These are phyloP conservation scores for Apiospora saccharicola DNA, from an alignment of 2,329 filamentous ascomycete species.

Conservation along the genomic window DNA sequence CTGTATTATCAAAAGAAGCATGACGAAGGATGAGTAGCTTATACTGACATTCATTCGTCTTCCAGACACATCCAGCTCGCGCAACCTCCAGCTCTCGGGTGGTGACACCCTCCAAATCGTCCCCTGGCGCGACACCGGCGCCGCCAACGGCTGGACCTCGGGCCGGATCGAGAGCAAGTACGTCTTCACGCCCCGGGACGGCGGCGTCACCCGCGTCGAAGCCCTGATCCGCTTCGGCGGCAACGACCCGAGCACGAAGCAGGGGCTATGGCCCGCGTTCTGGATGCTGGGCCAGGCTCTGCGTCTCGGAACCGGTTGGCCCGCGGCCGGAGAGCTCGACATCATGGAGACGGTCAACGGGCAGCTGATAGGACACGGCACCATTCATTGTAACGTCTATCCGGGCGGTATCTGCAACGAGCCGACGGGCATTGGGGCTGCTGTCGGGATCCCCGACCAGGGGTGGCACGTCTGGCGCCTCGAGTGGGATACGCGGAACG, in stretches of 20 bases:
- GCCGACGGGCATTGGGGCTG: slow-evolving; percentile 40
- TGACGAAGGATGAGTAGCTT: too few relatives aligned
- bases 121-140: slow-evolving; percentile 27
- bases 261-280: slow-evolving; percentile 57
- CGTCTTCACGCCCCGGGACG: slow-evolving; percentile 46
- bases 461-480: slow-evolving; percentile 57
- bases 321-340: slow-evolving; percentile 52
- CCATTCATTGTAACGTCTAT: slow-evolving; percentile 50
- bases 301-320: slow-evolving; percentile 51
- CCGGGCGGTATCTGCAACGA: slow-evolving; percentile 52
- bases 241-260: slow-evolving; percentile 36
- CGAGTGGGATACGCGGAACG: slow-evolving; percentile 52
- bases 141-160: slow-evolving; percentile 49
- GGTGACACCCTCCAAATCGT: slow-evolving; percentile 30
- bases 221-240: slow-evolving; percentile 47
- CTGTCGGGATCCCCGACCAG: slow-evolving; percentile 48
- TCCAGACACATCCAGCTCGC: slow-evolving; percentile 25
- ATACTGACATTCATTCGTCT: too few relatives aligned
- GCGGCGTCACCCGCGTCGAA: slow-evolving; percentile 48
- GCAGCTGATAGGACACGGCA: slow-evolving; percentile 43
- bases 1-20: too few relatives aligned
- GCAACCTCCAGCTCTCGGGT: slow-evolving; percentile 28
- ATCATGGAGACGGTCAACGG: slow-evolving; percentile 54
- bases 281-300: slow-evolving; percentile 52
- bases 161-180: slow-evolving; percentile 51